A percentile compares a stretch with the other conserved stretches of the same genome.
Evolutionary conservation across 257 asterid species (phyloP).

Genomic region (Nicotiana sylvestris): DNA sequence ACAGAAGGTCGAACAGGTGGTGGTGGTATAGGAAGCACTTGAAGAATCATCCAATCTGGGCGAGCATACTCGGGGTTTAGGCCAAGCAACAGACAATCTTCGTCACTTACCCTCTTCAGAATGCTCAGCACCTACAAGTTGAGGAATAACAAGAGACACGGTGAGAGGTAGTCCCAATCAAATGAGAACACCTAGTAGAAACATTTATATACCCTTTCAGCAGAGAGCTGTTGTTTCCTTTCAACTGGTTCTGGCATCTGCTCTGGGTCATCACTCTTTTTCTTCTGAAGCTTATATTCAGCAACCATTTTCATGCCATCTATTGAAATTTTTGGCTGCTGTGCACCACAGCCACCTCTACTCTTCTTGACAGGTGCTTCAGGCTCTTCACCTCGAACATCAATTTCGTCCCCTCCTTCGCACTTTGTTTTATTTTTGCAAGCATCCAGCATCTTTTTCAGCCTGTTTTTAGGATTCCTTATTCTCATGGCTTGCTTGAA

Average conservation of each 20-base stretch:
- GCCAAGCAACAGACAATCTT: slow-evolving; percentile 74
- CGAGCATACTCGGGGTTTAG: slow-evolving; percentile 92
- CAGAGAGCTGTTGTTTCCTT: slow-evolving; percentile 79
- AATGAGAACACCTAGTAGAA: neutral
- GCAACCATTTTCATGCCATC: slow-evolving; percentile 99
- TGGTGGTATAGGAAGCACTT: slow-evolving; percentile 98
- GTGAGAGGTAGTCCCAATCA: neutral
- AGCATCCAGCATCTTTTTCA: slow-evolving; percentile 74
- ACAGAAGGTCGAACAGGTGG: slow-evolving; percentile 99
- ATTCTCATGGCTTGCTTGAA: slow-evolving; percentile 84
- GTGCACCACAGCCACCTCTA: slow-evolving; percentile 98
- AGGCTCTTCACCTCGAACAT: slow-evolving; percentile 60
- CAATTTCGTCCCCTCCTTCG: slow-evolving; percentile 94
- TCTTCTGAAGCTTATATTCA: slow-evolving; percentile 71
- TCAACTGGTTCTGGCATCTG: slow-evolving; percentile 98
- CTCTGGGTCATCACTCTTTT: slow-evolving; percentile 81
- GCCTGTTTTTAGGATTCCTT: slow-evolving; percentile 75
- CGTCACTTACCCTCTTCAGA: slow-evolving; percentile 89
- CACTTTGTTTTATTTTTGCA: slow-evolving; percentile 85
- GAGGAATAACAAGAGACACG: neutral
- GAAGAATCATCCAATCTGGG: slow-evolving; percentile 99
- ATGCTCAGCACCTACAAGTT: slow-evolving; percentile 78
- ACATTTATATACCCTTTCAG: slow-evolving; percentile 61
- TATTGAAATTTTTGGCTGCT: slow-evolving; percentile 86
- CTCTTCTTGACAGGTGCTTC: slow-evolving; percentile 74